Base-by-base conservation (phyloP, 2,329 filamentous ascomycete species). In the Monosporascus sp. region DNA sequence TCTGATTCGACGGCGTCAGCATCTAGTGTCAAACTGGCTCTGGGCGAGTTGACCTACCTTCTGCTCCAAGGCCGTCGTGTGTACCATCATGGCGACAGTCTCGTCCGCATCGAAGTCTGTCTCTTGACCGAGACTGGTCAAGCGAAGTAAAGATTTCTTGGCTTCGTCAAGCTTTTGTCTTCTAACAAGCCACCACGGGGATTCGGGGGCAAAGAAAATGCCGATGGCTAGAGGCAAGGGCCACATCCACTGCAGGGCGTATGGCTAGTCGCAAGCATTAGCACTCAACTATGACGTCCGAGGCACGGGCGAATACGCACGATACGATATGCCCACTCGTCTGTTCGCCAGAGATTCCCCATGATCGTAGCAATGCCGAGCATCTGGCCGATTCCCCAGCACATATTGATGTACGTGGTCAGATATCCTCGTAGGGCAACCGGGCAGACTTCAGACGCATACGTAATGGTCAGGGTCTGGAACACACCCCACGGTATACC, bases 1-100 rank as follows among this genome's bases (percentile, higher is more conserved):
- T 88, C 69, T 83, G 76, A 8, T 17, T 5, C 24, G 7, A 38
- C 38, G 24, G 51, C 22, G 42, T 57, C 51, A 57, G 48, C 47
- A 15, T 36, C 5, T 31, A 37, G 53, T 6, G 53, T 37, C 5
- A 14, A 18, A 34, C 8, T 20, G n/a, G 45, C 17, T 17, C 20
- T 18, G 20, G 14, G 20, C 8, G 22, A 31, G 22, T 20, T 9
- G 20, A 14, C 42, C 25, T 42, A 64, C 57, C 51, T 81, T 79
- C 65, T 89, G 80, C 68, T 96, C 91, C 11, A 95, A 74, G 0
- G 87, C 86, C 0, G 88, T 92, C 0, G 90, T 96, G 66, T 95
- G 89, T 1, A 90, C 83, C 88, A 96, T 96, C 89, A 96, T 95
- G 62, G 89, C 85, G 48, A 96, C 78, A 0, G 89, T 94, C 71